Evolutionary conservation across 2,329 filamentous ascomycete genomes (phyloP).

Genomic region (Penicillium palitans): DNA sequence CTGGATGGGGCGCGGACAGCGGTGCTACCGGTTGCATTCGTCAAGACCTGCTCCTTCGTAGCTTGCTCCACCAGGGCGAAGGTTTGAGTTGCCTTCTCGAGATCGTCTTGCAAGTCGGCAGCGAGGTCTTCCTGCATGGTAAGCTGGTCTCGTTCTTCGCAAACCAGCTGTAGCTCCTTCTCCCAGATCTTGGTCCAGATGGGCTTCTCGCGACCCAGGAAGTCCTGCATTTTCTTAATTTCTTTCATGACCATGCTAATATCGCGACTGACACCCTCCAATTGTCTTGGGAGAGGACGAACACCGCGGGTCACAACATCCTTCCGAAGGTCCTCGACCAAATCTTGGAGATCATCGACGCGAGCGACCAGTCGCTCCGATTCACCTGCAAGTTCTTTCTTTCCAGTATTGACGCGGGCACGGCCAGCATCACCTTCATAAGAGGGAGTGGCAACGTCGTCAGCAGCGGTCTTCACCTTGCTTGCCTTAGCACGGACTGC

Average conservation of each 20-base stretch:
- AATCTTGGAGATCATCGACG: constrained; percentile 95
- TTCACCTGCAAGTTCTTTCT: constrained; percentile 81
- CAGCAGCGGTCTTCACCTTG: constrained; percentile 73
- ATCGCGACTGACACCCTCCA: constrained; percentile 86
- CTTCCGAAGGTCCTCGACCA: constrained; percentile 94
- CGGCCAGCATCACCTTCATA: constrained; percentile 78
- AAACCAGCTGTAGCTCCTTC: constrained; percentile 92
- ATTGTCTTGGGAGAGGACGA: constrained; percentile 81
- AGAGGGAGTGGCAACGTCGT: constrained; percentile 68
- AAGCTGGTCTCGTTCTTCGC: constrained; percentile 90
- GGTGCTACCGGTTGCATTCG: constrained; percentile 52
- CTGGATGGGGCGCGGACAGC: constrained; percentile 55
- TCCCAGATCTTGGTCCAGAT: constrained; percentile 99
- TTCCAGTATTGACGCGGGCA: constrained; percentile 79
- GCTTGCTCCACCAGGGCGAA: constrained; percentile 95
- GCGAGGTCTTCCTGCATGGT: constrained; percentile 95
- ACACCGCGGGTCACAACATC: constrained; percentile 94
- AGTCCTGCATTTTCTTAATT: constrained; percentile 91
- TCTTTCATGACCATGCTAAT: constrained; percentile 78
- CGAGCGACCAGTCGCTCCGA: constrained; percentile 87
- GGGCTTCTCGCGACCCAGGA: constrained; percentile 86
- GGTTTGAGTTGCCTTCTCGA: constrained; percentile 91
- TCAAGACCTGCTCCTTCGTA: constrained; percentile 90
- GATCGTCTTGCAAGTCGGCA: constrained; percentile 86
- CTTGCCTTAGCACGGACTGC: constrained; percentile 77